Evolutionary conservation across 805 yeast genomes (phyloP), one percentile per base, ranked within the genome.

Genomic region (Candida caryicola): DNA sequence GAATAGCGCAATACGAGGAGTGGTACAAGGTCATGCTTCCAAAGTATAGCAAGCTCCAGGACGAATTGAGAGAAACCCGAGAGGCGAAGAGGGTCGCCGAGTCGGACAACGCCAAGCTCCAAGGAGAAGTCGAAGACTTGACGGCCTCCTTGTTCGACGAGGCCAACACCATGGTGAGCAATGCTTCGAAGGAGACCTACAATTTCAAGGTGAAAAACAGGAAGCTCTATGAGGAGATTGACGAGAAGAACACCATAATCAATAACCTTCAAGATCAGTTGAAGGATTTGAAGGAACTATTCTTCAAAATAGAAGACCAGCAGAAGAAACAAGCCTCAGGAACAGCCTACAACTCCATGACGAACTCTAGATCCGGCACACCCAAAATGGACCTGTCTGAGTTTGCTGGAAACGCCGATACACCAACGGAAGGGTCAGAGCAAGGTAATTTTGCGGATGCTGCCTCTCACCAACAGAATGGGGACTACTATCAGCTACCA

Each of bases 81-180:
- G 44, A 44, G 29, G 45, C 45, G 40, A 76, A 75, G 43, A 59
- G 57, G 7, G 65, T 57, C 5, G 82, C 87, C 1, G 83, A 81
- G 46, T 64, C 62, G 8, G 85, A 82, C 47, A 81, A 76, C 13
- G 67, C 74, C 32, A 71, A 74, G 41, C 61, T 87, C 35, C 77
- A 82, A 44, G 76, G 72, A 23, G 96, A 87, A 55, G 84, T 87
- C 26, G 93, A 85, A 53, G 95, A 86, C 28, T 62, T 87, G 33
- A 77, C 89, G 1, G 86, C 82, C 1, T 78, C 89, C 1, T 62
- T 87, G 23, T 87, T 87, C 54, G 83, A 78, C 45, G 93, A 88
- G 54, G 96, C 96, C 10, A 87, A 87, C 55, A 73, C 74, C 34
- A 85, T 86, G 86, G 96, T 87, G 5, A 78, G 83, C 34, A 77